Base-by-base conservation (phyloP, 1,139 yeast genomes). In the Scheffersomyces stambukii region DNA sequence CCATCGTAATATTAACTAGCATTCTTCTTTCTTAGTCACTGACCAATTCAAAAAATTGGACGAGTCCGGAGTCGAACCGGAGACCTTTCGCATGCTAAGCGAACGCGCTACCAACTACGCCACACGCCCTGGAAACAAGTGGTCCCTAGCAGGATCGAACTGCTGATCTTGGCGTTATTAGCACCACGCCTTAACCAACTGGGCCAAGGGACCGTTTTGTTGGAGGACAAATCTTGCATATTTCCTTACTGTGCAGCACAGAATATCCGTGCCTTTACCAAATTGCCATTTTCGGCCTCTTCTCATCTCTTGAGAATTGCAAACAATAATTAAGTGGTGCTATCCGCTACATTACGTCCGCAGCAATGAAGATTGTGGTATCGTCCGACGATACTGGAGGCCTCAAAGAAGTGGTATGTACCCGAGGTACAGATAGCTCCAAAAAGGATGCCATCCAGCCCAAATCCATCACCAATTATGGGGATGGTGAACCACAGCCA, bases 151-250 rank as follows among this genome's bases (percentile, higher is more conserved):
- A 73, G 84, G 84, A 77, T 77, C 84, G 82, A 77, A 77, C 83
- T 71, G 83, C 81, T 73, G 83, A 77, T 75, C 83, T 75, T 64
- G 79, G 81, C 80, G 81, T 75, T 65, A 79, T 79, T 79, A 79
- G 86, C 85, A 78, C 86, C 82, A 70, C 82, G 86, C 86, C 86
- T 77, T 79, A 77, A 78, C 84, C 84, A 78, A 77, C 83, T 77
- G 79, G 84, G 84, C 84, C 84, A 77, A 77, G 82, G 82, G 83
- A 77, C 79, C 81, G 5, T 10, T 18, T n/a, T 18, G 19, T 8
- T 18, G 9, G 19, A 8, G 19, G 8, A 18, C 9, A 18, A 18
- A 18, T 18, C 19, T 9, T 18, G 19, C 19, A 18, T 18, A 18
- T 18, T 18, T 9, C 8, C 9, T 18, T 18, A 8, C 19, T 9